Conservation (phyloP, 2,329 filamentous ascomycete species). For the Triangularia setosa region DNA sequence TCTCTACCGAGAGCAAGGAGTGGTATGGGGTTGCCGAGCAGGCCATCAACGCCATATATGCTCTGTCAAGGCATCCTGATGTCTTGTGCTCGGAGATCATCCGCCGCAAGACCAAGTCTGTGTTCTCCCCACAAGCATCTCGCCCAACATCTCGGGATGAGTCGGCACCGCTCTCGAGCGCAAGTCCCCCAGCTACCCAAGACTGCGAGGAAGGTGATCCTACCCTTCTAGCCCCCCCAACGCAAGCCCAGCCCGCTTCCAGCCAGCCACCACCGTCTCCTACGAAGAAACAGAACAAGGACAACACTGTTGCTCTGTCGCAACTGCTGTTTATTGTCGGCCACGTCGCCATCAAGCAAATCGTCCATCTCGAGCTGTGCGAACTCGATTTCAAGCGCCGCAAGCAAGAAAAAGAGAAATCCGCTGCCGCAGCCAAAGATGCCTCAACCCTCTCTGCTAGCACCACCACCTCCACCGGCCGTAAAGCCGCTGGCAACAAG, state of each 20-base stretch:
- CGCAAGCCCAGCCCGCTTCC: constrained; percentile 12
- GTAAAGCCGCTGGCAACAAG: constrained; percentile 22
- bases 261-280: constrained; percentile 31
- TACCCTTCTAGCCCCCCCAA: constrained; percentile 19
- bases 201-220: constrained; percentile 26
- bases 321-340: constrained; percentile 94
- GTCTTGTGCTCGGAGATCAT: constrained; percentile 88
- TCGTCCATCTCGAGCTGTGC: constrained; percentile 95
- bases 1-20: constrained; percentile 85
- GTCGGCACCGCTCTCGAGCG: constrained; percentile 35
- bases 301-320: constrained; percentile 72
- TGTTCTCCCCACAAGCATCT: constrained; percentile 54
- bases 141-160: constrained; percentile 47
- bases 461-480: constrained; percentile 34
- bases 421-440: constrained; percentile 41
- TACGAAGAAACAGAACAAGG: constrained; percentile 50
- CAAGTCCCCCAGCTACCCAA: constrained; percentile 28
- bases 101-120: constrained; percentile 76
- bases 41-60: constrained; percentile 91
- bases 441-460: constrained; percentile 25
- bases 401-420: constrained; percentile 85
- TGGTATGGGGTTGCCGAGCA: constrained; percentile 97
- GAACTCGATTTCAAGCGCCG: constrained; percentile 96
- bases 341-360: constrained; percentile 97
- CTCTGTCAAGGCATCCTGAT: constrained; percentile 89